Evolutionary conservation across 2,329 filamentous ascomycete species (phyloP), one percentile per base, ranked within the genome.

Genomic region (Colletotrichum liaoningense): DNA sequence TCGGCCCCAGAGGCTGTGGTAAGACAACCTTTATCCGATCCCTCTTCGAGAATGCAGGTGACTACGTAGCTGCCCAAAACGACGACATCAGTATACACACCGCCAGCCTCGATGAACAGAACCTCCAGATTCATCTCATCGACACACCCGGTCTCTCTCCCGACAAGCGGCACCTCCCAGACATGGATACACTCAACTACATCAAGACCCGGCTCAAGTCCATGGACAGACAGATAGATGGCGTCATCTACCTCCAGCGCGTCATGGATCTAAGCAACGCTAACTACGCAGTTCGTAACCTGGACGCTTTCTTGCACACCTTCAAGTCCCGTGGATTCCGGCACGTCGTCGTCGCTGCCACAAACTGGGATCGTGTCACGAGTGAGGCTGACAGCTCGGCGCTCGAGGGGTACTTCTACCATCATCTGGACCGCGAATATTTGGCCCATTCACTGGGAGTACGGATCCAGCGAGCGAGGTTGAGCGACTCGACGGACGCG

Each of bases 1-100:
- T 57, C 7, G 49, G 33, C 6, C 58, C 52, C 33, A 19, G 22
- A 7, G 59, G 52, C 11, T 24, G 33, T 28, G 49, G 33, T 6
- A 64, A 64, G 9, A 63, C 66, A 19, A 22, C 58, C 26, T 63
- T 56, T 49, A 57, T 69, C 14, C 24, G 46, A 6, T 69, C 67
- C 9, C n/a, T 57, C 3, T 26, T 30, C 4, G 11, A 49, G 6
- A 22, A 19, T 7, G n/a, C 26, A 4, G 46, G 58, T 14, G n/a
- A 30, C 12, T 14, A 4, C 16, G 24, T 33, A 5, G 24, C 2
- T 16, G 11, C 63, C 8, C 22, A 55, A 24, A 7, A n/a, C 8
- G 46, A n/a, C 46, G 16, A 62, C 6, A 9, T 35, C 30, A 12
- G 12, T 7, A 54, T 54, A 30, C 1, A 64, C 46, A n/a, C 28